Evolutionary conservation across 2,329 filamentous ascomycete species (phyloP).

Genomic region (Claviceps spartinae): DNA sequence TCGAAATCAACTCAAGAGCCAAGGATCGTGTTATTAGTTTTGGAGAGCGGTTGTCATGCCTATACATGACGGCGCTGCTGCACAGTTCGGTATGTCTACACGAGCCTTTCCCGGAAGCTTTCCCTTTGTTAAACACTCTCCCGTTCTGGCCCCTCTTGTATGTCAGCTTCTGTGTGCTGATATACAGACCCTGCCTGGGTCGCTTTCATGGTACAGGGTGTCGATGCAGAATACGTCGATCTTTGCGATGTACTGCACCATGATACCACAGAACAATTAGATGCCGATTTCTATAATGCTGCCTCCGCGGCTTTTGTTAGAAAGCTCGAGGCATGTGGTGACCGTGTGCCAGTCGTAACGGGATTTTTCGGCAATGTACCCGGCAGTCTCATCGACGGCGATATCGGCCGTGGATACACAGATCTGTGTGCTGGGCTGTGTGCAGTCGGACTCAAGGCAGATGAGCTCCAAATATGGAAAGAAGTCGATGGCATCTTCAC

Average conservation of each 20-base stretch:
- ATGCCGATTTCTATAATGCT: slow-evolving; percentile 55
- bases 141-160: background rate
- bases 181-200: background rate
- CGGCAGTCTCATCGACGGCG: slow-evolving; percentile 72
- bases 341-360: slow-evolving; percentile 65
- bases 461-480: slow-evolving; percentile 96
- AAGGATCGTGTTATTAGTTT: slow-evolving; percentile 87
- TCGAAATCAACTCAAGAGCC: slow-evolving; percentile 64
- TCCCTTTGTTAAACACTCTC: background rate
- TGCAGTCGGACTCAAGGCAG: slow-evolving; percentile 74
- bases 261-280: slow-evolving; percentile 43
- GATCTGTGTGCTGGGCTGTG: slow-evolving; percentile 88
- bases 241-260: slow-evolving; percentile 69
- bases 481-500: slow-evolving; percentile 94
- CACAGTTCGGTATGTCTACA: slow-evolving; percentile 46
- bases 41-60: slow-evolving; percentile 89
- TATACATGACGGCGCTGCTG: slow-evolving; percentile 75
- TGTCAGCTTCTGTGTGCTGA: slow-evolving; percentile 1
- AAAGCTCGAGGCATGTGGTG: slow-evolving; percentile 50
- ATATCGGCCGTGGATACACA: slow-evolving; percentile 90
- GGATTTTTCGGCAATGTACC: slow-evolving; percentile 93
- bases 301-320: slow-evolving; percentile 47
- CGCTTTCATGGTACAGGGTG: slow-evolving; percentile 36
- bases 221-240: slow-evolving; percentile 82
- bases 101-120: background rate